phyloP scores from a whole-genome alignment of 495 filamentous ascomycete genomes.

The Penicillium parvum region DNA sequence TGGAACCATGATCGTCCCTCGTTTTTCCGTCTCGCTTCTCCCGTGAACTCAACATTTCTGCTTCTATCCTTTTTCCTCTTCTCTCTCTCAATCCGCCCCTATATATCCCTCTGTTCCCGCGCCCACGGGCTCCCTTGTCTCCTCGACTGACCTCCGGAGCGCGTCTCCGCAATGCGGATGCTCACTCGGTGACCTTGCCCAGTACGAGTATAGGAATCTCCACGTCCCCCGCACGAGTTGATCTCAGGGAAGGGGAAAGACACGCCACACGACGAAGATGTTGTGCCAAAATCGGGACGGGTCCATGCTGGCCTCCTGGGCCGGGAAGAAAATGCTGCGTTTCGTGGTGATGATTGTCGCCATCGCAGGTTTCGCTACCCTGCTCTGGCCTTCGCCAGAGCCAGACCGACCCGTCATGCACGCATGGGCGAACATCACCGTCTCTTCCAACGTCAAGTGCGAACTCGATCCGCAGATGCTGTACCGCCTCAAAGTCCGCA shows the following conservation, averaged over 20 bases:
- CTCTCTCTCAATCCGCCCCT: not conserved
- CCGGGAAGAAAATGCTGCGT: conserved; percentile 34
- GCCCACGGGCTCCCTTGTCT: conserved; percentile 1
- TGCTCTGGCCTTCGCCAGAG: conserved; percentile 30
- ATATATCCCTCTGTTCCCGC: not conserved
- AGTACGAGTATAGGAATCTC: conserved; percentile 8
- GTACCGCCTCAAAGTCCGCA: conserved; percentile 25
- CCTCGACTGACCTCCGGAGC: conserved; percentile 1
- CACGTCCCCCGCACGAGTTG: not conserved
- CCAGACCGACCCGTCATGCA: conserved; percentile 11
- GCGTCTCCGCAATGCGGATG: conserved; percentile 26
- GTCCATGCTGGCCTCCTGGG: conserved; percentile 28
- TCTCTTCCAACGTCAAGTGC: conserved; percentile 31
- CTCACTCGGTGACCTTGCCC: conserved; percentile 2
- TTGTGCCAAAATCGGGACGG: conserved; percentile 26
- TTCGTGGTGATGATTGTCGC: conserved; percentile 21
- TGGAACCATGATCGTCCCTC: conserved; percentile 21
- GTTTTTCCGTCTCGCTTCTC: conserved; percentile 11
- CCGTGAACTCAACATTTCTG: too few species aligned
- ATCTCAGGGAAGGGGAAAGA: conserved; percentile 1
- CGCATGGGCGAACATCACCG: conserved; percentile 32
- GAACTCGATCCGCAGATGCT: conserved; percentile 31
- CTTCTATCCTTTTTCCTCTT: not conserved
- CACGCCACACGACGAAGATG: conserved; percentile 18
- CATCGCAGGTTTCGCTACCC: conserved; percentile 14